A percentile compares a stretch with the other conserved stretches of the same genome.
Conservation (phyloP, 352 stramenopile species). For the Globisporangium paddicum region DNA sequence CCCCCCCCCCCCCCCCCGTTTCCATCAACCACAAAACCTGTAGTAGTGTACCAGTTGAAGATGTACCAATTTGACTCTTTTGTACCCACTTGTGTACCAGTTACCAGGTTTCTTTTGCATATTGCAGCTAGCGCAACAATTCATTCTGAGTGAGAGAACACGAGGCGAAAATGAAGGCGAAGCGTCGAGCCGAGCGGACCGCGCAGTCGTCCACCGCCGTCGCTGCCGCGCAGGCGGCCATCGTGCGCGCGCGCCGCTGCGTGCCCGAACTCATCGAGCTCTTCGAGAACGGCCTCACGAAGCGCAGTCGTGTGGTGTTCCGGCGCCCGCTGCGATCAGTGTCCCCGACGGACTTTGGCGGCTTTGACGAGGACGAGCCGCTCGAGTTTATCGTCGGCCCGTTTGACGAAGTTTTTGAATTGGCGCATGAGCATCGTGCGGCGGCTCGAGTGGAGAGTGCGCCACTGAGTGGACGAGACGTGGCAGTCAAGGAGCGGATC, state of each 20-base stretch:
- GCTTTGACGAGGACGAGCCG: neutral
- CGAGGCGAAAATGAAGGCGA: neutral
- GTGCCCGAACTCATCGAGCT: conserved; percentile 3
- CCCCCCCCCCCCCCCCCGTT: no score
- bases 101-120: no score
- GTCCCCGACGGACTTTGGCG: neutral
- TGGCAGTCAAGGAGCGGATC: no score
- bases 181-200: neutral
- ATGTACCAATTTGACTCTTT: no score
- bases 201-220: neutral
- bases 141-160: neutral
- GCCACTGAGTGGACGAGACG: neutral
- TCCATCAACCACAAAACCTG: no score
- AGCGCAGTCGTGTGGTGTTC: neutral
- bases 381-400: neutral
- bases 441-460: neutral
- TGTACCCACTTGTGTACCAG: no score
- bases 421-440: neutral
- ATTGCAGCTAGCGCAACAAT: neutral
- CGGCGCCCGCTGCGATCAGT: neutral
- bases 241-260: neutral
- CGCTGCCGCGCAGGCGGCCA: neutral
- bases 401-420: neutral
- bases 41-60: no score
- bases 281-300: conserved; percentile 2